Evolutionary conservation across 2,329 filamentous ascomycete genomes (phyloP).

Genomic region (Penicillium sp.): DNA sequence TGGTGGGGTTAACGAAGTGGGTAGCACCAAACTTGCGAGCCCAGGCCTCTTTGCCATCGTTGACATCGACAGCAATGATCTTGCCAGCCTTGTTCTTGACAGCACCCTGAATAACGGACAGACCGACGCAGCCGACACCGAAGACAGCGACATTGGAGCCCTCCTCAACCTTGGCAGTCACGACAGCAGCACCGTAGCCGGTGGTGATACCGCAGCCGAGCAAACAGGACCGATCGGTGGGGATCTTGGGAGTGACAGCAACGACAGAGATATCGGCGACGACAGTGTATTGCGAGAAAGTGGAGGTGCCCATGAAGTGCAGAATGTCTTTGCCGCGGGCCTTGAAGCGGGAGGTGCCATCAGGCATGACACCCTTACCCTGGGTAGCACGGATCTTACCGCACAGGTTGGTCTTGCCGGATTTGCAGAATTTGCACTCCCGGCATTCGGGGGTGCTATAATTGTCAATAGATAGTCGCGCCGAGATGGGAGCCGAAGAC

Average conservation of each 20-base stretch:
- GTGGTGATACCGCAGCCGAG: conserved; percentile 98
- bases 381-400: conserved; percentile 98
- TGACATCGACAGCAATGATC: conserved; percentile 71
- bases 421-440: conserved; percentile 99
- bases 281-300: conserved; percentile 98
- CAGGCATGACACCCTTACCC: conserved; percentile 93
- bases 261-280: conserved; percentile 98
- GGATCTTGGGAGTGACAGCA: conserved; percentile 82
- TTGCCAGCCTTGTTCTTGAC: conserved; percentile 72
- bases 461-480: not conserved
- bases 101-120: conserved; percentile 92
- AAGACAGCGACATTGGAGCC: conserved; percentile 90
- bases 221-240: conserved; percentile 94
- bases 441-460: conserved; percentile 90
- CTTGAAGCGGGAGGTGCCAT: conserved; percentile 91
- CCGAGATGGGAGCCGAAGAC: conserved; percentile 28
- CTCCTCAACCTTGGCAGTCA: conserved; percentile 88
- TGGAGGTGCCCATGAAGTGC: conserved; percentile 99
- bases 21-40: conserved; percentile 91
- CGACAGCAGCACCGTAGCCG: conserved; percentile 90
- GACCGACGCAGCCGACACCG: conserved; percentile 91
- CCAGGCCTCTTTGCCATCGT: conserved; percentile 90
- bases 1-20: conserved; percentile 90
- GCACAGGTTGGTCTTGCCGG: conserved; percentile 98
- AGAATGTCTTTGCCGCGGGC: conserved; percentile 93